These are phyloP conservation scores for Pseudocercospora cruenta DNA, from an alignment of 2,329 filamentous ascomycete genomes.

Conservation along the genomic window DNA sequence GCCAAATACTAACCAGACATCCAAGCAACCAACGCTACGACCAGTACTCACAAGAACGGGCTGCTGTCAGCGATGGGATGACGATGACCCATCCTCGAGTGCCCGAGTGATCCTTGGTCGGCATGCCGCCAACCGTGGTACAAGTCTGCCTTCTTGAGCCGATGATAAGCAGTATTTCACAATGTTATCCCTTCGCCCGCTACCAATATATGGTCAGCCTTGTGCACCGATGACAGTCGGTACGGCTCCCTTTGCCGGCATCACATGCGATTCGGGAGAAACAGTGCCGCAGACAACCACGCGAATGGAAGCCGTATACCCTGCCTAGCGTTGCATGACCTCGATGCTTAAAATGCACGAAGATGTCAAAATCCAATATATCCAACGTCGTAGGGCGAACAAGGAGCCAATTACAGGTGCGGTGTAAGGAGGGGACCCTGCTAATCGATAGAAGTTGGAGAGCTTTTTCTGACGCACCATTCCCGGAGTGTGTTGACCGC, in stretches of 20 bases:
- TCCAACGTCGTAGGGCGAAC: not conserved
- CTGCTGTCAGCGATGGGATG: not conserved
- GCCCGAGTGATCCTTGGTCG: not conserved
- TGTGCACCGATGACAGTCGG: not conserved
- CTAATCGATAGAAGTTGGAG: not conserved
- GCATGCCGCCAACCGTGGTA: not conserved
- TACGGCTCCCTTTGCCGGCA: slow-evolving; percentile 1
- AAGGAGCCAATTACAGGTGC: not conserved
- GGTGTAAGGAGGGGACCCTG: not conserved
- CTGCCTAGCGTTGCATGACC: not conserved
- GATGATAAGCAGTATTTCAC: slow-evolving; percentile 4
- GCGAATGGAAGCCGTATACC: not conserved
- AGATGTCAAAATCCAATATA: not conserved
- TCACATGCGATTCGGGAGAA: not conserved
- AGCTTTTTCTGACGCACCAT: not conserved
- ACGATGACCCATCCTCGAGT: not conserved
- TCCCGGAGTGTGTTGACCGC: not conserved
- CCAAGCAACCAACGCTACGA: not conserved
- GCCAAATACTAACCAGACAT: not conserved
- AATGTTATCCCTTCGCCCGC: not conserved
- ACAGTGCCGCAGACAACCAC: slow-evolving; percentile 4
- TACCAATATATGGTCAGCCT: not conserved
- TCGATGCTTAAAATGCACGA: not conserved
- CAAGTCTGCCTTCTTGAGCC: slow-evolving; percentile 3
- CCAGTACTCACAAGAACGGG: not conserved